These are phyloP conservation scores for Talaromyces pinophilus DNA, from an alignment of 2,329 filamentous ascomycete genomes.

Conservation along the genomic window DNA sequence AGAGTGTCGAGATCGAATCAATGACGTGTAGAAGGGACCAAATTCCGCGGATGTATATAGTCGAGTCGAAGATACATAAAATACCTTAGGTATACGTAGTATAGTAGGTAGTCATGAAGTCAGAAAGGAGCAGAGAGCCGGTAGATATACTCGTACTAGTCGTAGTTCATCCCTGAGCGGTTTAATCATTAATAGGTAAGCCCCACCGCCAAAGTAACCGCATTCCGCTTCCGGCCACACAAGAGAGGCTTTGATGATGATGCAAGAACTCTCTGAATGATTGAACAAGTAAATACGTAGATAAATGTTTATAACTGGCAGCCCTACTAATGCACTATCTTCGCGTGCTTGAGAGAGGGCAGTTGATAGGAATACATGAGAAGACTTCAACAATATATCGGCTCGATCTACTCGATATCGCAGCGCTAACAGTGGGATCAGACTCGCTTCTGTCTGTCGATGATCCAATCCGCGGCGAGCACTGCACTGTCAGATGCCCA, in stretches of 20 bases:
- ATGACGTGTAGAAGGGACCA: background rate
- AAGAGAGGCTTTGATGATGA: background rate
- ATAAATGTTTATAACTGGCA: background rate
- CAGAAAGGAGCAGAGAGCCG: background rate
- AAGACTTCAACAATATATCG: background rate
- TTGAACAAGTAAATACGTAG: too few relatives aligned
- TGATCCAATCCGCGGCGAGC: constrained; percentile 1
- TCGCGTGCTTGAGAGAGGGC: background rate
- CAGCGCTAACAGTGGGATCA: constrained; percentile 4
- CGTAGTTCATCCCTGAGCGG: background rate
- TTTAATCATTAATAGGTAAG: background rate
- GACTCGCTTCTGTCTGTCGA: background rate
- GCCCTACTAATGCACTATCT: background rate
- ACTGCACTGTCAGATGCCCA: constrained; percentile 10
- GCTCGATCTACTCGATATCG: constrained; percentile 3
- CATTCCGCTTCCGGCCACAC: constrained; percentile 4
- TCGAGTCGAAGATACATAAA: background rate
- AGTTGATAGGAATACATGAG: background rate
- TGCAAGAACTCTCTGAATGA: background rate
- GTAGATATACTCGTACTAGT: background rate
- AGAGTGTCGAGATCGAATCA: background rate
- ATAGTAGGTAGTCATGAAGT: background rate
- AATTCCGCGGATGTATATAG: background rate
- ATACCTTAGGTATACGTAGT: too few relatives aligned
- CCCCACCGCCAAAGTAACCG: constrained; percentile 2